phyloP scores from a whole-genome alignment of 2,329 filamentous ascomycete species.

The Polytolypa hystricis region DNA sequence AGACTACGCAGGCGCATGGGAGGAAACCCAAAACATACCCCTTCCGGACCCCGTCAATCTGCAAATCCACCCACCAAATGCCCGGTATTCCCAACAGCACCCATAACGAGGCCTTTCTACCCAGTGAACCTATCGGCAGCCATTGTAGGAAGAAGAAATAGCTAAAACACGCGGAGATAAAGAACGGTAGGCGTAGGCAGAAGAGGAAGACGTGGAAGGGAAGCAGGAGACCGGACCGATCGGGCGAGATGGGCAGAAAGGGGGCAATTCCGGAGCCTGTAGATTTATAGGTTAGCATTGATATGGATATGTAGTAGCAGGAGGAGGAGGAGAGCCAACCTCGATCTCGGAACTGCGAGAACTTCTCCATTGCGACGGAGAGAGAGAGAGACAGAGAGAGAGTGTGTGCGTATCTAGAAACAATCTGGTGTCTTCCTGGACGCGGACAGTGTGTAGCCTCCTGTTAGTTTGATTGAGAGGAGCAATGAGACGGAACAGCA shows the following conservation, averaged over 20 bases:
- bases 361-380: conserved; percentile 68
- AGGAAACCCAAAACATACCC: conserved; percentile 43
- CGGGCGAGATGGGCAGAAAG: conserved; percentile 66
- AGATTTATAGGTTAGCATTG: conserved; percentile 11
- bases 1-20: too few species aligned
- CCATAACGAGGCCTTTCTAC: conserved; percentile 82
- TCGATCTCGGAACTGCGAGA: conserved; percentile 83
- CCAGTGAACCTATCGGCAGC: conserved; percentile 57
- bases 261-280: conserved; percentile 90
- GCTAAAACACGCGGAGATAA: conserved; percentile 53
- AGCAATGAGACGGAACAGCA: too few species aligned
- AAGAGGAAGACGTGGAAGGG: conserved; percentile 64
- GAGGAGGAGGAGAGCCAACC: conserved; percentile 40
- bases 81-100: conserved; percentile 76
- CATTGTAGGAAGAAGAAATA: conserved; percentile 79
- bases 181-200: conserved; percentile 65
- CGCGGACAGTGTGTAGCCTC: too few species aligned
- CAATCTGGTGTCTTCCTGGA: too few species aligned
- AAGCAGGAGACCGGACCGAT: conserved; percentile 52
- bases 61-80: conserved; percentile 97
- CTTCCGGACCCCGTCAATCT: conserved; percentile 91
- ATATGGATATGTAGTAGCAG: conserved; percentile 3
- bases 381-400: not conserved
- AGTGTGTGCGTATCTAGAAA: too few species aligned
- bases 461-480: too few species aligned